Evolutionary conservation across 805 yeast species (phyloP).

Genomic region (Starmerella vaccinii): DNA sequence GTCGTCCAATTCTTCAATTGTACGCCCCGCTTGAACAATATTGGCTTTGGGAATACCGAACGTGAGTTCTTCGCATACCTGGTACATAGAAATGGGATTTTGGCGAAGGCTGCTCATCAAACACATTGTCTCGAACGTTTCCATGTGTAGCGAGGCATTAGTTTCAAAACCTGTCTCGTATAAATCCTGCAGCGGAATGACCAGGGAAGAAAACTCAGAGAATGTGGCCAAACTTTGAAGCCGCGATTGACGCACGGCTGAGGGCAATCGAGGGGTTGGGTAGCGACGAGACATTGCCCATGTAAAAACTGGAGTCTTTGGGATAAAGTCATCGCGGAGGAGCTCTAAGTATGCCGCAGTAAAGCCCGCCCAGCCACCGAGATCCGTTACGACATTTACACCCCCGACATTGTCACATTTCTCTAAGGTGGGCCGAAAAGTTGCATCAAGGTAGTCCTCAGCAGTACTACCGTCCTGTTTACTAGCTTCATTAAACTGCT

Average conservation of each 20-base stretch:
- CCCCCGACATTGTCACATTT: conserved; percentile 68
- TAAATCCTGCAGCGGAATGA: conserved; percentile 20
- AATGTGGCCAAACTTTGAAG: conserved; percentile 16
- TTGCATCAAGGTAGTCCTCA: conserved; percentile 47
- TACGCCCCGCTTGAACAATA: conserved; percentile 34
- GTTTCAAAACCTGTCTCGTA: conserved; percentile 3
- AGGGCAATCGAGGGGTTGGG: neutral
- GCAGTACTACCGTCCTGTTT: conserved; percentile 22
- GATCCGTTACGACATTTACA: conserved; percentile 54
- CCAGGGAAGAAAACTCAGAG: conserved; percentile 20
- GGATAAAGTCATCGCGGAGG: conserved; percentile 41
- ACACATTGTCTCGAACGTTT: conserved; percentile 39
- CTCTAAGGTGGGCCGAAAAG: conserved; percentile 56
- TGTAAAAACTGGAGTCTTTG: conserved; percentile 17
- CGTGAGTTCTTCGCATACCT: conserved; percentile 37
- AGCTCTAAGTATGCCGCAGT: conserved; percentile 42
- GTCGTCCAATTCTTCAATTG: neutral
- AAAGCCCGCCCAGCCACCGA: conserved; percentile 78
- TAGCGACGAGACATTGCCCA: conserved; percentile 18
- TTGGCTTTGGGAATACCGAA: conserved; percentile 37
- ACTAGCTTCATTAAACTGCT: conserved; percentile 41
- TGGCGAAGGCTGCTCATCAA: conserved; percentile 35
- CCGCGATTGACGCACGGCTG: conserved; percentile 12
- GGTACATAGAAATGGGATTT: conserved; percentile 34
- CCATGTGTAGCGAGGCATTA: conserved; percentile 7